Evolutionary conservation across 2,329 filamentous ascomycete genomes (phyloP), one percentile per base, ranked within the genome.

Genomic region (Xylaria sp.): DNA sequence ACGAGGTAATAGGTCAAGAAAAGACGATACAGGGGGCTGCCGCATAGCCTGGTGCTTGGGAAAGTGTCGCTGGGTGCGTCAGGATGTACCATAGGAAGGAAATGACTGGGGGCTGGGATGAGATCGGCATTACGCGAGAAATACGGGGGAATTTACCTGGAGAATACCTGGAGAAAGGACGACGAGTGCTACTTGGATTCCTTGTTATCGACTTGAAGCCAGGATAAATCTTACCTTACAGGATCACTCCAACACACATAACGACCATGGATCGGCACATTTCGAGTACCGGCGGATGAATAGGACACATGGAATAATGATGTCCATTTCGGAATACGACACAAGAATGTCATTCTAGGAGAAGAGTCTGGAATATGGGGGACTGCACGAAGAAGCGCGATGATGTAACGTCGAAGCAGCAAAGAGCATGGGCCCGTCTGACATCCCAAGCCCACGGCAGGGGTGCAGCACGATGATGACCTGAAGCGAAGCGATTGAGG

Each of bases 81-180:
- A 28, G 28, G 41, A 41, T 41, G 6, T 57, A 10, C 34, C 12
- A 15, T 13, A 46, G 15, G 23, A 44, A 46, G 15, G 10, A 58
- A 58, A 46, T 10, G 15, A 37, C 50, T 55, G 46, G 44, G 48
- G 50, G 41, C 20, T 6, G 46, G 48, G 44, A 44, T 58, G 48
- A 44, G 57, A 56, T 34, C 39, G 48, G 57, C 58, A n/a, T 61
- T 48, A 63, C 62, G 56, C 67, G 28, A 57, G 25, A 31, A 58
- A 62, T 39, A 55, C 62, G 60, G 63, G 28, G 52, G 25, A 31
- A 58, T 58, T 39, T 39, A 50, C 58, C 34, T 68, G 51, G 58
- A 52, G 64, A 61, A 64, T 34, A 67, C 60, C 51, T 67, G 59
- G 60, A 61, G 41, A 67, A 56, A n/a, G 44, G 41, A 55, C 28